Base-by-base conservation (phyloP, 495 filamentous ascomycete species). In the Rusavskia elegans region DNA sequence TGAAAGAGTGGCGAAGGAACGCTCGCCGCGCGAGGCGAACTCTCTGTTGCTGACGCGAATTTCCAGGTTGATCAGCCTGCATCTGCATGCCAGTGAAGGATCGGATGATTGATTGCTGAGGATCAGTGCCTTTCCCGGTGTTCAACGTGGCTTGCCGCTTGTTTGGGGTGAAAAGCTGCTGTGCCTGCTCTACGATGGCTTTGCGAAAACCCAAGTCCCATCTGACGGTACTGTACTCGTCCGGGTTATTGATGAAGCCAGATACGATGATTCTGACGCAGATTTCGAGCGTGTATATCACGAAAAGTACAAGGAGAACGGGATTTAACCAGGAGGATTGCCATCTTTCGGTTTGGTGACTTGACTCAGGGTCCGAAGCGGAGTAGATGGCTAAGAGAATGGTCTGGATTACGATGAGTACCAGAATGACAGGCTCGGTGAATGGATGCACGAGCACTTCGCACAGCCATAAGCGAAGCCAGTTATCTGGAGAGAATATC, bases 1-100 rank as follows among this genome's bases (percentile, higher is more conserved):
- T 97, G 70, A 97, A 97, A 10, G 84, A 84, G 61, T 99, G 92
- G 29, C 92, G 81, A 48, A 99, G 72, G 64, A 95, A 97, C 5
- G 92, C 92, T 52, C 92, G 81, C 53, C 89, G 81, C 30, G 92
- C 92, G 51, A 99, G 76, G 49, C 89, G 79, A 51, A 82, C 68
- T 48, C 90, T 84, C 61, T 87, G 84, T 61, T 87, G 85, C 55
- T 95, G 85, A 48, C 88, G 76, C 50, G 81, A 72, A 52, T 86
- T 80, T 40, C 79, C 77, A 17, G 72, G 73, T 36, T 71, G 60
- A 45, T 76, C 68, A 37, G 71, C 66, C 29, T 71, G 60, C 36
- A 66, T 72, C 63, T 86, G 80, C 63, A 84, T 75, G 55, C 83
- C 77, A 30, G 89, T 95, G 57, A 97, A 90, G 0, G 86, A 83